Evolutionary conservation across 495 filamentous ascomycete species (phyloP), one percentile per base, ranked within the genome.

Genomic region (Viridothelium virens): DNA sequence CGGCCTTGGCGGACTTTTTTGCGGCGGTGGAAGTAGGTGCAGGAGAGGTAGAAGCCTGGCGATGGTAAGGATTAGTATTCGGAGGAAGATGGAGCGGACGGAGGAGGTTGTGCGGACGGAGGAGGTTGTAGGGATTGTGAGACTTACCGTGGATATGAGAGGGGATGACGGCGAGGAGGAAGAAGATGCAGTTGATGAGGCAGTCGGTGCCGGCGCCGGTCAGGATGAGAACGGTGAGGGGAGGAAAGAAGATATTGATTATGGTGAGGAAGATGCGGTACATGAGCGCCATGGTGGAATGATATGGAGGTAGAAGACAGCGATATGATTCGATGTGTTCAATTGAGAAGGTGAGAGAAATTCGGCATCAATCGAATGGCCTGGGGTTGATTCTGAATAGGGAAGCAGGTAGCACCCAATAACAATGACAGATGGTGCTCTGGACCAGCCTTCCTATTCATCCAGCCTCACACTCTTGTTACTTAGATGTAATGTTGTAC

Each of bases 81-180:
- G 25, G 25, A 25, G 25, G 25, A 44, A 14, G 41, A 44, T 7
- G 41, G 41, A 44, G 14, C 0, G 41, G 41, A 14, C 7, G 14
- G 14, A 44, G 39, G 39, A 44, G 39, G 39, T 12, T 44, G 5
- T n/a, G n/a, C n/a, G n/a, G n/a, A n/a, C n/a, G n/a, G n/a, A 44
- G 41, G 31, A 59, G 53, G 53, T 34, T 18, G 53, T 18, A 31
- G 14, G 36, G 14, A 59, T 4, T 7, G 53, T 14, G 18, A 25
- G 18, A 31, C 6, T 7, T 59, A 59, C 53, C 77, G 63, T 80
- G 77, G 47, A 77, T 68, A 61, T 79, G 76, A 6, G 72, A 72
- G 3, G 77, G 77, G 37, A 78, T 71, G 12, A 79, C 75, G 48
- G 75, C 77, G 18, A 69, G 68, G 47, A 80, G 63, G 70, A 79